Conservation (phyloP, 768 basidiomycete species). For the Tricholoma sp. region DNA sequence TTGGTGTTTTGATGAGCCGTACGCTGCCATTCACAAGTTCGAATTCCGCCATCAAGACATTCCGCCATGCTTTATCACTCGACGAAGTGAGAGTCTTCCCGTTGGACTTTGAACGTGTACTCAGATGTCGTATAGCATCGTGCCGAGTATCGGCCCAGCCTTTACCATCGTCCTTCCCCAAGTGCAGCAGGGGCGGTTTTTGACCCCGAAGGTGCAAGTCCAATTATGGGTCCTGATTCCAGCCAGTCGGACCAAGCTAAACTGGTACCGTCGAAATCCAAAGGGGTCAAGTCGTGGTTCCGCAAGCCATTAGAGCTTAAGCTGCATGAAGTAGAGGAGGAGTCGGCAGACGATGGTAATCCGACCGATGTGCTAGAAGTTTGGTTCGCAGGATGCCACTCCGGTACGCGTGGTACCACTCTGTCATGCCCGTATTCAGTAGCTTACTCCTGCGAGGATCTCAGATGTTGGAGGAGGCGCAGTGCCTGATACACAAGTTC, state of each 20-base stretch:
- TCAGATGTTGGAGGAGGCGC: constrained; percentile 70
- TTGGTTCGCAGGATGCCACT: constrained; percentile 75
- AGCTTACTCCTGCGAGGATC: background rate
- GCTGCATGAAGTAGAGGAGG: background rate
- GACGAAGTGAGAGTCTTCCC: constrained; percentile 52
- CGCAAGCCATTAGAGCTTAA: constrained; percentile 4
- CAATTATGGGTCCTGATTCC: background rate
- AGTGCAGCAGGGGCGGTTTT: constrained; percentile 13
- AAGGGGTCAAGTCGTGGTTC: constrained; percentile 1
- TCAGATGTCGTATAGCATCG: constrained; percentile 42
- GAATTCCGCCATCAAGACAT: constrained; percentile 60
- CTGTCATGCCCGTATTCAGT: background rate
- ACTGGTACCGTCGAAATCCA: constrained; percentile 3
- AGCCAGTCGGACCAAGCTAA: constrained; percentile 1
- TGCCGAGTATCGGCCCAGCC: constrained; percentile 58
- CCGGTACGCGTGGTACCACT: constrained; percentile 37
- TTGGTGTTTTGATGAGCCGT: constrained; percentile 57
- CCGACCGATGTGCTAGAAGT: constrained; percentile 62
- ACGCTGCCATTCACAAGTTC: constrained; percentile 64
- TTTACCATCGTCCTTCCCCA: constrained; percentile 47
- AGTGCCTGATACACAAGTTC: constrained; percentile 35
- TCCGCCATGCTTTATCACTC: constrained; percentile 73
- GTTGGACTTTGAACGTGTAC: background rate
- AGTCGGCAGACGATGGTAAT: constrained; percentile 5
- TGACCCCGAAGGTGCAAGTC: constrained; percentile 23